Conservation (phyloP, 192 early-diverging fungal species). For the Bifiguratus adelaidae region DNA sequence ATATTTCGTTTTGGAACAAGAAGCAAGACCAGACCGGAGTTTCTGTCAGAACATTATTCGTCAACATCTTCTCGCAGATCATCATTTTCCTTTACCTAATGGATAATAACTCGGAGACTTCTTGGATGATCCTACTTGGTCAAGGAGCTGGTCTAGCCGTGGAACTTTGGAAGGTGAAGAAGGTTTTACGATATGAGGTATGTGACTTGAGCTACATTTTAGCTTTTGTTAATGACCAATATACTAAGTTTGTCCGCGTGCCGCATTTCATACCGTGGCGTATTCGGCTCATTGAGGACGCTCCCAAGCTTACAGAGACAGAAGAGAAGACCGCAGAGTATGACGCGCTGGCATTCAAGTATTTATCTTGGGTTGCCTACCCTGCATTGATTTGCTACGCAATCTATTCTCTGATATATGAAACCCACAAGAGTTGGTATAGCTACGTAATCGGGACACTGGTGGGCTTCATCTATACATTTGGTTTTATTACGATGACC, state of each 20-base stretch:
- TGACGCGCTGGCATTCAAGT: slow-evolving; percentile 73
- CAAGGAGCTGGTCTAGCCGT: slow-evolving; percentile 73
- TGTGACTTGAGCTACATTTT: not conserved
- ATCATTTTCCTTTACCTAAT: slow-evolving; percentile 82
- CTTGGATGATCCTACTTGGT: slow-evolving; percentile 76
- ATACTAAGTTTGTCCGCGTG: not conserved
- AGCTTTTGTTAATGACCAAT: not conserved
- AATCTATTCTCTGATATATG: slow-evolving; percentile 69
- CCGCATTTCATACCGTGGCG: slow-evolving; percentile 9
- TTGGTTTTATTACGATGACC: slow-evolving; percentile 75
- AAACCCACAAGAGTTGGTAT: slow-evolving; percentile 90
- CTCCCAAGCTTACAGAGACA: slow-evolving; percentile 25
- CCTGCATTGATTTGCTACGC: slow-evolving; percentile 73
- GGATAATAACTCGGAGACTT: slow-evolving; percentile 74
- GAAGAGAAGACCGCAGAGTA: slow-evolving; percentile 50
- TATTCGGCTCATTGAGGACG: slow-evolving; percentile 9
- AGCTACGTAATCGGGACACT: slow-evolving; percentile 73
- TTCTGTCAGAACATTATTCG: slow-evolving; percentile 67
- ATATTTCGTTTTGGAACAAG: slow-evolving; percentile 84
- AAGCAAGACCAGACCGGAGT: slow-evolving; percentile 74
- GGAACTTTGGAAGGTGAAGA: slow-evolving; percentile 88
- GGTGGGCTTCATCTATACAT: slow-evolving; percentile 87
- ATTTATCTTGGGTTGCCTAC: slow-evolving; percentile 66
- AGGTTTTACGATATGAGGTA: slow-evolving; percentile 67
- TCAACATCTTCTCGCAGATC: slow-evolving; percentile 76